These are phyloP conservation scores for Chalciporus pseudorubinellus DNA, from an alignment of 768 basidiomycete species.

Conservation along the genomic window DNA sequence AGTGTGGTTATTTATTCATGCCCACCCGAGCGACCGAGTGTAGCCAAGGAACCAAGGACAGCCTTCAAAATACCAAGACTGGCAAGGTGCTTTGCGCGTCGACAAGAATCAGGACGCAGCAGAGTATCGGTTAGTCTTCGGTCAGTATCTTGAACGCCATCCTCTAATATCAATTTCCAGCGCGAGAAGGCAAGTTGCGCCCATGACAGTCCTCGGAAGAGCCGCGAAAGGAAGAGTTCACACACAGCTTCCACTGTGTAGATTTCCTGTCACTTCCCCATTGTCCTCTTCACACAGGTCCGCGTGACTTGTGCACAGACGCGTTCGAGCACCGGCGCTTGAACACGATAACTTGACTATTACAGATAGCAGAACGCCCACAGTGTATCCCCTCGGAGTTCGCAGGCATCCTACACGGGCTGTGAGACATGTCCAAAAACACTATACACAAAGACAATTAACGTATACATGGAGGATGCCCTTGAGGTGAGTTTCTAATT, in stretches of 20 bases:
- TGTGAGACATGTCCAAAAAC: background rate
- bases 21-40: conserved; percentile 23
- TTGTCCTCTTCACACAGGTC: background rate
- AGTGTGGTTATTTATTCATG: conserved; percentile 81
- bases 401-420: background rate
- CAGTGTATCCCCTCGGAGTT: background rate
- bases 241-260: background rate
- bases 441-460: too few relatives aligned
- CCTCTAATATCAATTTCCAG: conserved; percentile 86
- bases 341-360: background rate
- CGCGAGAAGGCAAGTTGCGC: conserved; percentile 79
- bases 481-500: background rate
- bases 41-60: background rate
- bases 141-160: conserved; percentile 69
- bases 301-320: background rate
- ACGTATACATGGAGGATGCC: background rate
- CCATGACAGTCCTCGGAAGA: background rate
- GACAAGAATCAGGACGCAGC: conserved; percentile 74
- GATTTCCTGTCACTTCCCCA: background rate
- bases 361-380: background rate
- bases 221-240: background rate
- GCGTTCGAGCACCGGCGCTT: background rate
- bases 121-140: conserved; percentile 81
- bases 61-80: background rate
- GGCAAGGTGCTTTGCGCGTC: too few relatives aligned